Evolutionary conservation across 2,329 filamentous ascomycete genomes (phyloP), one percentile per base, ranked within the genome.

Genomic region (Beauveria rudraprayagi): DNA sequence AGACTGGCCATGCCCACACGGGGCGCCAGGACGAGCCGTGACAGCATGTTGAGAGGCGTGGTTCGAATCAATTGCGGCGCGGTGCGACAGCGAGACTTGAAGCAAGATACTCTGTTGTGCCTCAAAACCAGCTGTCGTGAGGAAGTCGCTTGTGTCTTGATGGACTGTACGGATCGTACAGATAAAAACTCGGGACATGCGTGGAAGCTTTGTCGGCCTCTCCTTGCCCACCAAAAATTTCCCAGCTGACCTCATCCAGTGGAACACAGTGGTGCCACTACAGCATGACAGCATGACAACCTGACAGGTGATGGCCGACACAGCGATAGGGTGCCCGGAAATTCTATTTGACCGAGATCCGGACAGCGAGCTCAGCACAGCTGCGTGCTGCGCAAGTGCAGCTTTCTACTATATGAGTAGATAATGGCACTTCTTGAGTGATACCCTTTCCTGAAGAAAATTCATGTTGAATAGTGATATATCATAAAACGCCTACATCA

Each of bases 1-100:
- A 67, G 56, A 30, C 62, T 63, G 54, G 64, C 64, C 61, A 62
- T 50, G 56, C 56, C 56, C 51, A 48, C 56, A 50, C 61, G 61
- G 52, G 61, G 61, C 19, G 52, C 56, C 56, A 62, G 56, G 56
- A 57, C 61, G 43, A 62, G 61, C 58, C 65, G 62, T 50, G 65
- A 67, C 61, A 67, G 60, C 66, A 67, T 67, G 58, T 48, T 64
- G 47, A 16, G 50, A 43, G 50, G 48, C n/a, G 44, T 55, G 50
- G 14, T 61, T 55, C 58, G 41, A 48, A 48, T 48, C 58, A 55
- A 61, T 61, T 55, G 58, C 30, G 16, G 41, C 51, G 22, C 47
- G 44, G 19, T 22, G 28, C 51, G 16, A 47, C 37, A n/a, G 51
- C 30, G 51, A 48, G 58, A 55, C n/a, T 14, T 51, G 58, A 59